A percentile compares a stretch with the other conserved stretches of the same genome.
Conservation (phyloP, 768 basidiomycete species). For the Dioszegia hungarica region DNA sequence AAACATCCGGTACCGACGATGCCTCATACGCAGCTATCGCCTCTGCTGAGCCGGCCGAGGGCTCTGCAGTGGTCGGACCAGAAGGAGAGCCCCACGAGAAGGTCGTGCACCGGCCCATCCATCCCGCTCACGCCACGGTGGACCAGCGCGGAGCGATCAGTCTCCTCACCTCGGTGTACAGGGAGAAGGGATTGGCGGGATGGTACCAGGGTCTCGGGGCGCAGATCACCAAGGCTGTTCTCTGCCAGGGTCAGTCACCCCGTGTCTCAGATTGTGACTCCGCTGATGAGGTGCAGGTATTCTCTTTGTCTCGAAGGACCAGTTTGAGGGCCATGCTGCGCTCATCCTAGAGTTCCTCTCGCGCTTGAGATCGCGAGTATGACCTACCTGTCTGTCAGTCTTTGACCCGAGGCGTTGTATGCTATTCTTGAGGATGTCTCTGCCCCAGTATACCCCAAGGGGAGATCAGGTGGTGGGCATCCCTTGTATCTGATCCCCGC, state of each 20-base stretch:
- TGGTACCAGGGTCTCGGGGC: constrained; percentile 99
- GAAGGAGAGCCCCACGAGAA: not conserved
- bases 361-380: constrained; percentile 1
- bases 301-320: constrained; percentile 94
- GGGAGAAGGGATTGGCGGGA: constrained; percentile 74
- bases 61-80: not conserved
- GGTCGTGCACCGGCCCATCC: not conserved
- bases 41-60: not conserved
- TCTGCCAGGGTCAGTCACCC: constrained; percentile 67
- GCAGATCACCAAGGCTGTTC: constrained; percentile 90
- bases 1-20: not conserved
- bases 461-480: no score
- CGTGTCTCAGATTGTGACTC: not conserved
- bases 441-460: no score
- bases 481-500: no score
- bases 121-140: constrained; percentile 5
- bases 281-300: constrained; percentile 50
- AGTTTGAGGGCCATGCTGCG: constrained; percentile 85
- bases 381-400: no score
- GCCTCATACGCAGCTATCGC: constrained; percentile 9
- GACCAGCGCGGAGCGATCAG: constrained; percentile 62
- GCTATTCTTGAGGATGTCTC: no score
- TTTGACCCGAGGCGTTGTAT: no score
- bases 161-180: constrained; percentile 66
- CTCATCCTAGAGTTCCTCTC: constrained; percentile 36